Evolutionary conservation across 208 protist genomes (phyloP).

Genomic region (Trypanosoma grayi): DNA sequence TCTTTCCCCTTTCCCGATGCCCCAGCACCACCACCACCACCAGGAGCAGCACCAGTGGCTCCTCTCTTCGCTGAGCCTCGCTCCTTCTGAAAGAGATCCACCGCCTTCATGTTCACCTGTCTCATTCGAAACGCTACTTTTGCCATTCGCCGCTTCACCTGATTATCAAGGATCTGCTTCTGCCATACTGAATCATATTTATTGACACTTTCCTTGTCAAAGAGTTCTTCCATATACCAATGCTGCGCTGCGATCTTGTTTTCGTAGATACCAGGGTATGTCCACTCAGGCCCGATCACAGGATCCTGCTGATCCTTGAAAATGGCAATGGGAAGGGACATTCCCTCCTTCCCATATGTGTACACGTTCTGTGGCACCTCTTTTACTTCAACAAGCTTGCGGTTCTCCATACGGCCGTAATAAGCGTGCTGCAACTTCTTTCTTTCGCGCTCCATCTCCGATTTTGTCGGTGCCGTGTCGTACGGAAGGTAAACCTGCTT

Average conservation of each 20-base stretch:
- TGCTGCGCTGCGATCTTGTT: conserved; percentile 87
- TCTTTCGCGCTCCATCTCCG: conserved; percentile 74
- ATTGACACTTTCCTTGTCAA: conserved; percentile 61
- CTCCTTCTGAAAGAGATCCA: conserved; percentile 89
- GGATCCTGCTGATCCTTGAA: conserved; percentile 90
- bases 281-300: conserved; percentile 89
- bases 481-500: conserved; percentile 89
- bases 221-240: conserved; percentile 82
- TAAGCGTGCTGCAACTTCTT: conserved; percentile 69
- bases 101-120: conserved; percentile 73
- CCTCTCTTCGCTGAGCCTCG: conserved; percentile 70
- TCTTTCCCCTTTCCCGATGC: conserved; percentile 17
- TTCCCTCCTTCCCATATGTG: conserved; percentile 92
- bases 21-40: not conserved
- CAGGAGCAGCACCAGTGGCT: conserved; percentile 23
- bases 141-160: conserved; percentile 66
- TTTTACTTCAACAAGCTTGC: conserved; percentile 81
- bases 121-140: conserved; percentile 77
- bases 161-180: conserved; percentile 78
- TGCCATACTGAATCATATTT: conserved; percentile 85
- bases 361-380: conserved; percentile 90
- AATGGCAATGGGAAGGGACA: conserved; percentile 87
- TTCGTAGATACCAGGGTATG: conserved; percentile 90
- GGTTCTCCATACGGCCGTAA: conserved; percentile 69
- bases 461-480: conserved; percentile 71